Base-by-base conservation (phyloP, 1,284 basidiomycete genomes). In the Irpex sp. region DNA sequence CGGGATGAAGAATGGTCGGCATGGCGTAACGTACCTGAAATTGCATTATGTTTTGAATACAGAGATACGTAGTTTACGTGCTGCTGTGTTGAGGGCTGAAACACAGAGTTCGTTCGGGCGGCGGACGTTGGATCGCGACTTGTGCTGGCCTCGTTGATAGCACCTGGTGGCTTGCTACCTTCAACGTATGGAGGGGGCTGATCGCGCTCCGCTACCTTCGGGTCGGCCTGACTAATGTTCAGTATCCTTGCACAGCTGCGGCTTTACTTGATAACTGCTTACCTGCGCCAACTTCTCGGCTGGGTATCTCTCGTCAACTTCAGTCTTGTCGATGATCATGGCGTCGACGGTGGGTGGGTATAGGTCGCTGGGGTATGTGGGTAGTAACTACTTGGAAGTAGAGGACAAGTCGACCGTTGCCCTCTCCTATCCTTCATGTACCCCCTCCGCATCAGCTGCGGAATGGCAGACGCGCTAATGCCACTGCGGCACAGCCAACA, bases 61-160 rank as follows among this genome's bases (percentile, higher is more conserved):
- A 68, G 57, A 15, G 58, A 61, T 9, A 68, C 50, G 55, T 62
- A 58, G 54, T 68, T 68, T 26, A 65, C 63, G 50, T 66, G 65
- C 58, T 68, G 67, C 51, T 68, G 61, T 8, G 57, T 58, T 17
- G 60, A 36, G 7, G 65, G 61, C 49, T 65, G 61, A 47, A 68
- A 66, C n/a, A 66, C 59, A 11, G 65, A 66, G 51, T 64, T 61
- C 4, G 39, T 33, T 8, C n/a, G 7, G 13, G 17, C 8, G 3
- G 7, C 17, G 26, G 9, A 21, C 26, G 11, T 6, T 11, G 53
- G 26, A 35, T 13, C n/a, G 54, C 60, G 54, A 33, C 55, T 49
- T 6, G 49, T 17, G 37, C 36, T 21, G 5, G 51, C 19, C 8
- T 26, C 59, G 7, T 13, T 19, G 15, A 36, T 17, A 9, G 46